Evolutionary conservation across 768 basidiomycete species (phyloP).

Genomic region (Tricholoma sp.): DNA sequence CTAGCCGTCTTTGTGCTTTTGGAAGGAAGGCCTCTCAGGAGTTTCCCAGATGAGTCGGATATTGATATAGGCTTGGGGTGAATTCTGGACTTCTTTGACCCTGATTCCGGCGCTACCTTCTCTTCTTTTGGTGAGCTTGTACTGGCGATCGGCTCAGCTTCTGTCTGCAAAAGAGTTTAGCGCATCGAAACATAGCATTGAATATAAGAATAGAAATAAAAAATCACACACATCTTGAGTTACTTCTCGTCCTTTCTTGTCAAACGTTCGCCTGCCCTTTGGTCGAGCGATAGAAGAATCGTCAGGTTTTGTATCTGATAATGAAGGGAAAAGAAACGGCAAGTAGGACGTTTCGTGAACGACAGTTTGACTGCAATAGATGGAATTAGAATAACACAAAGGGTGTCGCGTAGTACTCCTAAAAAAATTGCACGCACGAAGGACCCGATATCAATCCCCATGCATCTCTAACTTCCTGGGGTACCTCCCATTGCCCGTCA

Average conservation of each 20-base stretch:
- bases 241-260: conserved; percentile 46
- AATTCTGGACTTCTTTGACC: conserved; percentile 8
- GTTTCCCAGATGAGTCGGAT: conserved; percentile 17
- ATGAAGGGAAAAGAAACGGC: conserved; percentile 54
- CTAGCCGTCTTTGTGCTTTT: conserved; percentile 36
- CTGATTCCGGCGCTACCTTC: not conserved
- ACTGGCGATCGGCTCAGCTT: conserved; percentile 9
- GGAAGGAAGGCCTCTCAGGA: conserved; percentile 17
- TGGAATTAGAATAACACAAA: not conserved
- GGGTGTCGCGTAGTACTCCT: not conserved
- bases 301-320: conserved; percentile 14
- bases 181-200: conserved; percentile 11
- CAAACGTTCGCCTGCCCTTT: conserved; percentile 52
- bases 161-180: conserved; percentile 15
- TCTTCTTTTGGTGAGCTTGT: not conserved
- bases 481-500: conserved; percentile 62
- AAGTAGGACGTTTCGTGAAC: conserved; percentile 60
- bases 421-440: conserved; percentile 15
- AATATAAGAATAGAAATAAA: not conserved
- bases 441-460: conserved; percentile 34
- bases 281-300: conserved; percentile 16
- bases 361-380: conserved; percentile 22
- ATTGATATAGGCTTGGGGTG: conserved; percentile 19
- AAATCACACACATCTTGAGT: conserved; percentile 17
- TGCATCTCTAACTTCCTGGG: conserved; percentile 45